Evolutionary conservation across 2,329 filamentous ascomycete species (phyloP).

Genomic region (Phyllosticta citrichinensis): DNA sequence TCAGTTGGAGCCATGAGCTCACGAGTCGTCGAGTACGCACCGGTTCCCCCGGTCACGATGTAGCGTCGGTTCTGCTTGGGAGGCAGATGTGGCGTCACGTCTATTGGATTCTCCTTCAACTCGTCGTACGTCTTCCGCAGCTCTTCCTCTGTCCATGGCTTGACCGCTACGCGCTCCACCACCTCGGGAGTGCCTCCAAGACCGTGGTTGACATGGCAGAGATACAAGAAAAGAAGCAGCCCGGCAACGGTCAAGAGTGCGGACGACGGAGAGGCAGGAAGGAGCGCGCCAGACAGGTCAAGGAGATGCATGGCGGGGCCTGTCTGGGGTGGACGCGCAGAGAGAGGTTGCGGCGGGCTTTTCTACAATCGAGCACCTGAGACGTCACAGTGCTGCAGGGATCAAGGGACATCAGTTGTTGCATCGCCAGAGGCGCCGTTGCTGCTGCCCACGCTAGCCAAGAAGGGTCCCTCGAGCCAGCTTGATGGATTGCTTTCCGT

Average conservation of each 20-base stretch:
- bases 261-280: background rate
- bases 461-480: background rate
- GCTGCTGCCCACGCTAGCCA: background rate
- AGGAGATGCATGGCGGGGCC: background rate
- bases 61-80: slow-evolving; percentile 30
- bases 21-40: slow-evolving; percentile 9
- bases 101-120: slow-evolving; percentile 19
- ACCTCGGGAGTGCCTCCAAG: slow-evolving; percentile 11
- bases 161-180: slow-evolving; percentile 5
- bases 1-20: background rate
- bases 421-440: background rate
- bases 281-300: background rate
- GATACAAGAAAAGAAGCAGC: slow-evolving; percentile 9
- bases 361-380: background rate
- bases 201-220: slow-evolving; percentile 12
- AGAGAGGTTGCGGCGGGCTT: background rate
- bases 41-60: slow-evolving; percentile 30
- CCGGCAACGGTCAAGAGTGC: background rate
- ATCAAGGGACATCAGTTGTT: background rate
- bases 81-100: slow-evolving; percentile 26
- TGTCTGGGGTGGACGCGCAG: background rate
- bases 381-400: background rate
- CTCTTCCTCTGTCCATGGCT: slow-evolving; percentile 21
- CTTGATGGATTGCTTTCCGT: background rate
- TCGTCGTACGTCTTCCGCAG: slow-evolving; percentile 24